Base-by-base conservation (phyloP, 2,329 filamentous ascomycete genomes). In the Verticillium tricorpus region DNA sequence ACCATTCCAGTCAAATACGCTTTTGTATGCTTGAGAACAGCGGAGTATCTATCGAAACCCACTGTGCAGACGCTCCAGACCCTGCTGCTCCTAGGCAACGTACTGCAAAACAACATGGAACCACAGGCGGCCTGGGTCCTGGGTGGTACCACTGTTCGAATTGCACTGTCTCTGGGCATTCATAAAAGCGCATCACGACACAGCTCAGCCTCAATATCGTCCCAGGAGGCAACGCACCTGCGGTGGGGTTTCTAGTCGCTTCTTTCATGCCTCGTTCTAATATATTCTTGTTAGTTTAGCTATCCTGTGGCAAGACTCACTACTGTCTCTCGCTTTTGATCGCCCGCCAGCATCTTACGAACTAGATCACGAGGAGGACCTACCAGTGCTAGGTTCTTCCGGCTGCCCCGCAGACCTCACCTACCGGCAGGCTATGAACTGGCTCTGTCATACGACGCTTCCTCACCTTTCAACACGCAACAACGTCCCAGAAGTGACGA, bases 61-160 rank as follows among this genome's bases (percentile, higher is more conserved):
- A 40, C 14, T 2, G 6, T 15, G 15, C 12, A 40, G 37, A 40
- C 37, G 14, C 37, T 40, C 14, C 37, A 40, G 17, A 40, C 37
- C 5, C 37, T 40, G 12, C 37, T 40, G 14, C 37, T 65, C 6
- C 56, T 65, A 5, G 63, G 63, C 1, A 63, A 60, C 31, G 60
- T 60, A 4, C 59, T 65, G 12, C 63, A 64, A n/a, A 65, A 62
- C 32, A 34, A 60, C 11, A 63, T 63, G 57, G 61, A 65, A 22
- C 63, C 63, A 3, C 63, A 65, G 32, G 58, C 63, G 2, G 63
- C 63, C n/a, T 65, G 62, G 62, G 58, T 62, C 14, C 37, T 65
- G 3, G 63, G 59, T 8, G 63, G 60, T 31, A 60, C 59, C 1
- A 65, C 63, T 2, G 58, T 61, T 15, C 45, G 63, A 25, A 59